Conservation (phyloP, 495 filamentous ascomycete species). For the Penicillium turbatum region DNA sequence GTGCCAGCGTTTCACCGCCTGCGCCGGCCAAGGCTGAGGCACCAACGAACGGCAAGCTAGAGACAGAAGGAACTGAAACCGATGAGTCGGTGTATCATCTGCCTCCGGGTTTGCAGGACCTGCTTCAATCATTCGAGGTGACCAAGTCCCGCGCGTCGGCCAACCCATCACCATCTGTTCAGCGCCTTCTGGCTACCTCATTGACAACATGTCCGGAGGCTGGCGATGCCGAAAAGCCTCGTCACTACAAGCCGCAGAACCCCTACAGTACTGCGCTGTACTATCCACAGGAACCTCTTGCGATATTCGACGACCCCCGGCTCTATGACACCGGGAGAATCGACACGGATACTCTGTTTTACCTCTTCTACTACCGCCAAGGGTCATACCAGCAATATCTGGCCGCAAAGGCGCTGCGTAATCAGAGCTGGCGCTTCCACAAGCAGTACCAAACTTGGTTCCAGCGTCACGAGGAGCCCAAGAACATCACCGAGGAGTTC, state of each 20-base stretch:
- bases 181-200: conserved; percentile 68
- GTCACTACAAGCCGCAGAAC: conserved; percentile 75
- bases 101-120: conserved; percentile 82
- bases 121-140: conserved; percentile 83
- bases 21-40: conserved; percentile 23
- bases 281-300: conserved; percentile 86
- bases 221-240: conserved; percentile 74
- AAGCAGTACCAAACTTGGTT: conserved; percentile 99
- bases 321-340: conserved; percentile 73
- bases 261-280: conserved; percentile 74
- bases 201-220: conserved; percentile 66
- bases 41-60: conserved; percentile 33
- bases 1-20: conserved; percentile 14
- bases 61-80: conserved; percentile 29
- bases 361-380: conserved; percentile 98
- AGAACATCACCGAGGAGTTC: conserved; percentile 95
- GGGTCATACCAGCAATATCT: conserved; percentile 93
- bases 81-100: conserved; percentile 90
- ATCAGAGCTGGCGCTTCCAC: conserved; percentile 97
- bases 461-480: conserved; percentile 95
- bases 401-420: conserved; percentile 91
- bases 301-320: conserved; percentile 84
- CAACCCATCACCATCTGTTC: conserved; percentile 57
- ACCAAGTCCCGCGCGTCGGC: conserved; percentile 62
- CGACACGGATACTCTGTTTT: conserved; percentile 96